Conservation (phyloP, 2,329 filamentous ascomycete species). For the Colletotrichum simmondsii region DNA sequence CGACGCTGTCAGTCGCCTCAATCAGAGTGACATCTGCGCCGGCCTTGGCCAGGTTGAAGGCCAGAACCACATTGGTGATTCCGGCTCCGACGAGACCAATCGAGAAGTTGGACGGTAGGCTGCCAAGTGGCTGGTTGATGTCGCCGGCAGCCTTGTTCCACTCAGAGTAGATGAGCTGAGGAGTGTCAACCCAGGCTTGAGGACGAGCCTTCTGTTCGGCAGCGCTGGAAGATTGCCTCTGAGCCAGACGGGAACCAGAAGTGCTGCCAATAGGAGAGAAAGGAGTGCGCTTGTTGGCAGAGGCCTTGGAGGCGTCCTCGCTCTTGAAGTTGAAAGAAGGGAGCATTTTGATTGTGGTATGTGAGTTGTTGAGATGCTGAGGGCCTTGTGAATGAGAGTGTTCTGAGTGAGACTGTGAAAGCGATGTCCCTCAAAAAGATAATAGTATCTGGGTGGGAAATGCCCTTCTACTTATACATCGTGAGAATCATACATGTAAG, state of each 20-base stretch:
- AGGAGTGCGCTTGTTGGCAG: neutral
- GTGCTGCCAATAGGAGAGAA: neutral
- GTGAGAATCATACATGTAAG: neutral
- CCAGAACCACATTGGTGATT: neutral
- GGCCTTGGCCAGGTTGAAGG: neutral
- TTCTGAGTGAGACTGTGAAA: neutral
- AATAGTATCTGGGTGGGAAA: neutral
- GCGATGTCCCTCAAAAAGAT: neutral
- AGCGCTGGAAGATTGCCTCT: neutral
- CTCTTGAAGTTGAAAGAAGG: neutral
- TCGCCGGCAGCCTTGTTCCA: slow-evolving; percentile 11
- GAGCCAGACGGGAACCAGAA: neutral
- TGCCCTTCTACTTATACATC: neutral
- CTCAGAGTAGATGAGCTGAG: slow-evolving; percentile 13
- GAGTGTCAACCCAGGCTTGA: slow-evolving; percentile 19
- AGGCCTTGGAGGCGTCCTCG: neutral
- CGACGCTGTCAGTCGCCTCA: slow-evolving; percentile 4
- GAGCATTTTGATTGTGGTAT: neutral
- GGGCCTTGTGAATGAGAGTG: neutral
- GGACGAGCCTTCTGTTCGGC: slow-evolving; percentile 9
- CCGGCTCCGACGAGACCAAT: neutral
- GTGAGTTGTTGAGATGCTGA: neutral
- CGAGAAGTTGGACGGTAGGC: neutral
- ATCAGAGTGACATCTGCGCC: slow-evolving; percentile 3
- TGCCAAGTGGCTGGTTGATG: neutral